A percentile compares a stretch with the other conserved stretches of the same genome.
phyloP scores from a whole-genome alignment of 495 filamentous ascomycete genomes.

The Penicillium macrosclerotiorum region DNA sequence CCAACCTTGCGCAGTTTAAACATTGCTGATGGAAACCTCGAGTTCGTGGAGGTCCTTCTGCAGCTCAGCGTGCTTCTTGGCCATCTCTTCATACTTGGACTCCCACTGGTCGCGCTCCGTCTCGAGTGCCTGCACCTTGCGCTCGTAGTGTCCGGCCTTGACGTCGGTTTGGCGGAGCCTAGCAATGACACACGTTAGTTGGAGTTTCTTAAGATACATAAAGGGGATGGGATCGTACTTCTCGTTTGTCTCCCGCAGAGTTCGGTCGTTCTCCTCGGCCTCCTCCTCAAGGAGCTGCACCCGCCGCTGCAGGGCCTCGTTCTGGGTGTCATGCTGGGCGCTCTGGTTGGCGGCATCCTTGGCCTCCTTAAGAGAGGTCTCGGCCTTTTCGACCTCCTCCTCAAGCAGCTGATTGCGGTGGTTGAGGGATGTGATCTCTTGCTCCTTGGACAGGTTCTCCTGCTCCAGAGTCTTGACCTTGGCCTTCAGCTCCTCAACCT shows the following conservation, averaged over 20 bases:
- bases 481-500: conserved; percentile 81
- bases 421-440: conserved; percentile 91
- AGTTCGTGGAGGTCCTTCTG: conserved; percentile 93
- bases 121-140: conserved; percentile 97
- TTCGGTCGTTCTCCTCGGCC: conserved; percentile 92
- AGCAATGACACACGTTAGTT: conserved; percentile 19
- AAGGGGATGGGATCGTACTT: conserved; percentile 65
- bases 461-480: conserved; percentile 90
- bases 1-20: no score
- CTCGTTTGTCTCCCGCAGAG: conserved; percentile 92
- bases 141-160: conserved; percentile 98
- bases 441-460: conserved; percentile 93
- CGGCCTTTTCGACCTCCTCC: conserved; percentile 84
- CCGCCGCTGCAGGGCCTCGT: conserved; percentile 85
- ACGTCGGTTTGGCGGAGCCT: conserved; percentile 98
- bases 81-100: conserved; percentile 93
- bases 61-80: conserved; percentile 76
- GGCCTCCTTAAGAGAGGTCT: conserved; percentile 68
- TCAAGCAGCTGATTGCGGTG: conserved; percentile 93
- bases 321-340: conserved; percentile 73
- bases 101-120: conserved; percentile 87
- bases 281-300: conserved; percentile 96
- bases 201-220: no score
- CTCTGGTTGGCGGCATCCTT: conserved; percentile 76
- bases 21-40: conserved; percentile 82